Percentiles rank a stretch among this genome's conserved stretches.
Evolutionary conservation across 2,329 filamentous ascomycete species (phyloP).

Genomic region (Clonostachys rhizophaga): DNA sequence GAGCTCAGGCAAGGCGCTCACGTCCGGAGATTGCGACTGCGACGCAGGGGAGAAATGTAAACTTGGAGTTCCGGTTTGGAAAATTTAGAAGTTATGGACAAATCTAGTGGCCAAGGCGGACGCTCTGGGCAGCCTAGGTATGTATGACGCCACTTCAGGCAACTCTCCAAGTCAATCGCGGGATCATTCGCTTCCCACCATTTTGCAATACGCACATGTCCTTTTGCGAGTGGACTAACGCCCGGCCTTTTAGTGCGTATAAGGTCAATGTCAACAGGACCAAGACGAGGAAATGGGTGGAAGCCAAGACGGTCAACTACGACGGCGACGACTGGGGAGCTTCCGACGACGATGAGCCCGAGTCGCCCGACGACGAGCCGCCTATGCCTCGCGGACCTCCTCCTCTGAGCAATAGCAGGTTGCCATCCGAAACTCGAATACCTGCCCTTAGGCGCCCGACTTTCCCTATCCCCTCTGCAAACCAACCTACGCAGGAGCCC

Average conservation of each 20-base stretch:
- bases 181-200: no score
- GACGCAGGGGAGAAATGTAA: no score
- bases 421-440: constrained; percentile 14
- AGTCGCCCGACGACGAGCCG: constrained; percentile 32
- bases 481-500: background rate
- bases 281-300: constrained; percentile 93
- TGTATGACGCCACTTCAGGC: no score
- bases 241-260: constrained; percentile 37
- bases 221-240: no score
- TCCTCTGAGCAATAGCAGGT: constrained; percentile 20
- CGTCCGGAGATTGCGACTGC: no score
- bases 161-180: no score
- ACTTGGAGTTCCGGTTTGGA: no score
- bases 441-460: constrained; percentile 6
- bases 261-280: constrained; percentile 82
- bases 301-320: constrained; percentile 81
- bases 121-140: no score
- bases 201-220: no score
- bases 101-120: no score
- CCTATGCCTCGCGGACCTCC: constrained; percentile 19
- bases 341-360: constrained; percentile 58
- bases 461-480: background rate
- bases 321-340: constrained; percentile 93
- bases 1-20: no score
- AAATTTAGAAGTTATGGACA: no score